These are phyloP conservation scores for Ogataea siamensis DNA, from an alignment of 805 yeast genomes.

Conservation along the genomic window DNA sequence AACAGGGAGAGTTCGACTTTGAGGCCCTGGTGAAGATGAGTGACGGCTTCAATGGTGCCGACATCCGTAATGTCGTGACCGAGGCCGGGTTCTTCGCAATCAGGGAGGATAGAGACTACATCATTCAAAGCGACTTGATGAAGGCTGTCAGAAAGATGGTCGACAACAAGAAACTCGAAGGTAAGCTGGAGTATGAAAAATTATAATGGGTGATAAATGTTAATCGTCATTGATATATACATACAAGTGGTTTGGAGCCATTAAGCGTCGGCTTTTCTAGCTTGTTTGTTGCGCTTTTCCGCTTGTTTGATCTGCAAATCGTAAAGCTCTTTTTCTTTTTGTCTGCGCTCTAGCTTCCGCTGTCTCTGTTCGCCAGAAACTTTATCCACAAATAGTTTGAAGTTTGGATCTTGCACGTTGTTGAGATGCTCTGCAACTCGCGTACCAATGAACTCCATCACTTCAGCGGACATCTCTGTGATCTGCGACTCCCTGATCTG, in stretches of 20 bases:
- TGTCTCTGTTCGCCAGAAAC: conserved; percentile 26
- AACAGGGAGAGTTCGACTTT: conserved; percentile 94
- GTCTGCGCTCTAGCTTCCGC: conserved; percentile 20
- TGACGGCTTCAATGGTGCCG: conserved; percentile 99
- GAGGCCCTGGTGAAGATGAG: conserved; percentile 98
- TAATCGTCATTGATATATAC: conserved; percentile 10
- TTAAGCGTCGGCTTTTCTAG: conserved; percentile 16
- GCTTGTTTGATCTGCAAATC: conserved; percentile 25
- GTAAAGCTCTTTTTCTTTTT: conserved; percentile 18
- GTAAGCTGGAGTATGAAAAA: conserved; percentile 92
- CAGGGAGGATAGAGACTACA: conserved; percentile 95
- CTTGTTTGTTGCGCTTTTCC: conserved; percentile 24
- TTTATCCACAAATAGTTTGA: conserved; percentile 30
- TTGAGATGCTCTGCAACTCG: conserved; percentile 38
- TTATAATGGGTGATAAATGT: conserved; percentile 40
- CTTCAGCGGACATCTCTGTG: conserved; percentile 39
- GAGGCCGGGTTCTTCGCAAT: conserved; percentile 99
- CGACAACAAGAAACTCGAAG: conserved; percentile 95
- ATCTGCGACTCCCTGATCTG: conserved; percentile 43
- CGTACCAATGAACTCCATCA: conserved; percentile 45
- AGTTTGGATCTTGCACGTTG: conserved; percentile 31
- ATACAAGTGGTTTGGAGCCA: too few species aligned
- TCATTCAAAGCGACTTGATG: conserved; percentile 89
- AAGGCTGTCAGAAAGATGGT: conserved; percentile 98
- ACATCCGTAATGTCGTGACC: conserved; percentile 93